Evolutionary conservation across 1,284 basidiomycete species (phyloP), one percentile per base, ranked within the genome.

Genomic region (Microbotryum silenes-acaulis): DNA sequence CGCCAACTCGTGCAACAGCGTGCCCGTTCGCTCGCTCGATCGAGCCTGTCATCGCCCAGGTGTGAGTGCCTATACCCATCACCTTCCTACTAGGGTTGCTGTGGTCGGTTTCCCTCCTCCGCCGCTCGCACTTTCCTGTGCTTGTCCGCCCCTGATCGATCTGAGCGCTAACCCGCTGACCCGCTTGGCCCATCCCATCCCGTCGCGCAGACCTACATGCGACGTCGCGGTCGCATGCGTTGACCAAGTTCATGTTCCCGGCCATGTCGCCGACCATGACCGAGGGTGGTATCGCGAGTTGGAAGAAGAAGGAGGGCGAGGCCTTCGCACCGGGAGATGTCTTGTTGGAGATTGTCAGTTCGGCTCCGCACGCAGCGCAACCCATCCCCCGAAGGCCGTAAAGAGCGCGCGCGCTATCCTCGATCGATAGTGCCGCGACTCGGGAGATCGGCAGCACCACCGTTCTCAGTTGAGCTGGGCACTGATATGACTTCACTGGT

Each of bases 191-290:
- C 25, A n/a, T 29, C 51, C 25, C 25, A 53, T 33, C 37, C 37
- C 14, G 37, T 16, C 8, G 6, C 37, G 47, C 57, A 94, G 91
- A 85, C 72, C 78, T 96, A 63, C 89, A 91, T 79, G 81, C 83
- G 70, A 91, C 92, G 54, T 82, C 86, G 63, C 82, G 84, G 66
- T 79, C 85, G 70, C 79, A 83, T 78, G 92, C 87, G 53, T 83
- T 97, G 68, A 81, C 85, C 70, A 90, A 87, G 77, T 96, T 98
- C 80, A 81, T 86, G 70, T 97, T 98, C 93, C 94, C 94, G 62
- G 94, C 92, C 72, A 98, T 98, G 96, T 96, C 91, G 70, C 94
- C 94, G 55, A 98, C 94, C 66, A 99, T 99, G 94, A 93, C 91
- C 14, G 94, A 97, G 80, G 96, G 96, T 70, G 96, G 94, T 70